phyloP scores from a whole-genome alignment of 345 rosid species.

The Raphanus raphanistrum region DNA sequence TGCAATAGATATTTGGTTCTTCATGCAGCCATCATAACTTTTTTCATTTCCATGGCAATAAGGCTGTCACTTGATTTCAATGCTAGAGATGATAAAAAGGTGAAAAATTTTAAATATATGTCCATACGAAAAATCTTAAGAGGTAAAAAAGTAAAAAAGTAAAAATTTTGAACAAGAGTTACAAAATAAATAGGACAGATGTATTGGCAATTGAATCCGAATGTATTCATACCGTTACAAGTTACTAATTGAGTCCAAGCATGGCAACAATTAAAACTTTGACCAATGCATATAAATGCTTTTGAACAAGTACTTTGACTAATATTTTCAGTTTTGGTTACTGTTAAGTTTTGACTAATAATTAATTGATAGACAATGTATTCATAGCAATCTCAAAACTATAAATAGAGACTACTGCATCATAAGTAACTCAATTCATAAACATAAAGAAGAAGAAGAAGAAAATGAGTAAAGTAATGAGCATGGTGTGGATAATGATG shows the following conservation, averaged over 20 bases:
- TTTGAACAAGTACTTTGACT: background rate
- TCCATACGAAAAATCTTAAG: background rate
- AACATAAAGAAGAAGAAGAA: background rate
- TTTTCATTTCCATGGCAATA: background rate
- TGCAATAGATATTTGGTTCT: background rate
- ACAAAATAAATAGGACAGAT: background rate
- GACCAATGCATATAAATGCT: background rate
- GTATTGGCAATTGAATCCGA: background rate
- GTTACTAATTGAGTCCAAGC: background rate
- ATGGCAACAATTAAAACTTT: background rate
- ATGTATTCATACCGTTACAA: background rate
- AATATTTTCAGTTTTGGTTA: background rate
- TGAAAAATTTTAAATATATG: background rate
- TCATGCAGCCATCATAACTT: background rate
- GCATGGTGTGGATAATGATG: constrained; percentile 6
- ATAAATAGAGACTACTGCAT: constrained; percentile 12
- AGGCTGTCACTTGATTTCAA: background rate
- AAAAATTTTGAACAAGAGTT: too few species aligned
- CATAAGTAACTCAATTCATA: background rate
- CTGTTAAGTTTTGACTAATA: background rate
- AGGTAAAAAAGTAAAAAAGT: background rate
- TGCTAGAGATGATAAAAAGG: background rate
- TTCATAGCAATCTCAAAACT: background rate
- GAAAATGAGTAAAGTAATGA: background rate
- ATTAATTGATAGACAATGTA: background rate